Percentiles rank a stretch among this genome's conserved stretches.
These are phyloP conservation scores for Drosera capensis DNA, from an alignment of 148 eudicot species.

Conservation along the genomic window DNA sequence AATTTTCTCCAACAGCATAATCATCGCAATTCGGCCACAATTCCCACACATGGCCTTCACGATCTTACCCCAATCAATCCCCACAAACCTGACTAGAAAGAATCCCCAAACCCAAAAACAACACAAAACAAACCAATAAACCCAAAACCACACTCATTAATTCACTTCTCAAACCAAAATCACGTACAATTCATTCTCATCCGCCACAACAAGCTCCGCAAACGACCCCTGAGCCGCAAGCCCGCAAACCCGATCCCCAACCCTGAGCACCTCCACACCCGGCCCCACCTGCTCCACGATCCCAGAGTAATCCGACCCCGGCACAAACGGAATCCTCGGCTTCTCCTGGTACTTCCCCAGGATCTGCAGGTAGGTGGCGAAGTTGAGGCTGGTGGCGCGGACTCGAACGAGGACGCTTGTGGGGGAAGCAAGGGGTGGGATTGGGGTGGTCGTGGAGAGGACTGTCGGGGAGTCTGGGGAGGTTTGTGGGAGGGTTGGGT, in stretches of 20 bases:
- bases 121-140: not conserved
- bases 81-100: too few species aligned
- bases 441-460: slow-evolving; percentile 27
- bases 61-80: too few species aligned
- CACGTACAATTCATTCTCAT: slow-evolving; percentile 59
- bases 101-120: not conserved
- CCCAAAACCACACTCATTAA: not conserved
- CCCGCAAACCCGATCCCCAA: slow-evolving; percentile 68
- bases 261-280: slow-evolving; percentile 32
- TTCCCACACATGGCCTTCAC: too few species aligned
- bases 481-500: slow-evolving; percentile 36
- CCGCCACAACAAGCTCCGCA: slow-evolving; percentile 66
- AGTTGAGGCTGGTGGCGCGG: slow-evolving; percentile 70
- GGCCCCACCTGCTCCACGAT: slow-evolving; percentile 40
- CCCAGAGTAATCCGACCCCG: slow-evolving; percentile 87
- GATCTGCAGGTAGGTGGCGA: slow-evolving; percentile 72
- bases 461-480: slow-evolving; percentile 21
- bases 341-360: slow-evolving; percentile 91
- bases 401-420: slow-evolving; percentile 46
- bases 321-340: slow-evolving; percentile 53
- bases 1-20: too few species aligned
- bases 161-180: not conserved
- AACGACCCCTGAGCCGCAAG: slow-evolving; percentile 49
- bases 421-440: slow-evolving; percentile 46
- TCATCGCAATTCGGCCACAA: too few species aligned